Evolutionary conservation across 129 eudicot species (phyloP), one percentile per base, ranked within the genome.

Genomic region (Pseudognaphalium luteoalbum): DNA sequence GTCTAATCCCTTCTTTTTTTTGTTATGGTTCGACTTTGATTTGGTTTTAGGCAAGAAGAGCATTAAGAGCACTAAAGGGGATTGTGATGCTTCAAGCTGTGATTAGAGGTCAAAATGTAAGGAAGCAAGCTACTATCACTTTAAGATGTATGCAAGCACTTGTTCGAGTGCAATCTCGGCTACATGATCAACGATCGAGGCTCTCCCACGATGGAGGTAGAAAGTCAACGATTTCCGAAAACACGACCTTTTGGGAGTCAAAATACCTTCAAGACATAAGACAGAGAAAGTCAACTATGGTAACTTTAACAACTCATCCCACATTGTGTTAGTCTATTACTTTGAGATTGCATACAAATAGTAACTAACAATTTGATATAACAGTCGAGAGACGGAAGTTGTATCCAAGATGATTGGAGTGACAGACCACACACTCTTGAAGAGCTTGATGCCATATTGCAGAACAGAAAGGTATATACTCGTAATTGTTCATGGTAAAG

Each of bases 81-180:
- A 84, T 94, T 25, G 97, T 94, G 81, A 91, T 83, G 83, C 98
- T 94, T 56, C 98, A 94, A 86, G 98, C 98, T n/a, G 76, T 91
- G 70, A 86, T 94, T 72, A 88, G 98, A 76, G 98, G 97, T 44
- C 93, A 91, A 22, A 94, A 87, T 21, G 91, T 89, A 15, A 54
- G 98, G 58, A 94, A 87, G 73, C 97, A 88, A 84, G 97, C 96
- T 8, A 91, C 83, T 58, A 73, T 86, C 74, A 87, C 98, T 3
- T 73, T 91, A 57, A 84, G 77, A 84, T 91, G 97, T 81, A 94
- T 94, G 96, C 92, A 89, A 29, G 91, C 97, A 15, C 86, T 94
- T 58, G 75, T 89, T 20, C 85, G 91, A 2, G 92, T 94, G 56
- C 98, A 94, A 79, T 80, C 97, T 28, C 82, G 95, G 7, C 76